A percentile compares a stretch with the other conserved stretches of the same genome.
Evolutionary conservation across 2,329 filamentous ascomycete species (phyloP).

Genomic region (Colletotrichum kahawae): DNA sequence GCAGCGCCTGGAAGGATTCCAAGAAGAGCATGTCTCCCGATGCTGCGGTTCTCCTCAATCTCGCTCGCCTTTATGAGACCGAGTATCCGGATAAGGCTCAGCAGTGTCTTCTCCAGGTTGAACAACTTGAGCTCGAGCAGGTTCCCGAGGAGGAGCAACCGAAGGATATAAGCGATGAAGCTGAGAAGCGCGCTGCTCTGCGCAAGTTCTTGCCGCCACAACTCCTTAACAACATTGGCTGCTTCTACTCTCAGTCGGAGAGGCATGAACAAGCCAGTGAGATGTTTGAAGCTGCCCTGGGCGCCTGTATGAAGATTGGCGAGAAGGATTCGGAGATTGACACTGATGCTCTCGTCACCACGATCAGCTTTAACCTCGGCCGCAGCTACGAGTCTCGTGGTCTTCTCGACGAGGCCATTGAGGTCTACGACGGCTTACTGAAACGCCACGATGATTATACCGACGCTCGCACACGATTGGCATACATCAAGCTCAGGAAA

Average conservation of each 20-base stretch:
- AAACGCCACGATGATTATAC: slow-evolving; percentile 90
- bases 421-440: slow-evolving; percentile 86
- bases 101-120: slow-evolving; percentile 89
- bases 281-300: slow-evolving; percentile 90
- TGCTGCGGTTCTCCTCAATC: slow-evolving; percentile 85
- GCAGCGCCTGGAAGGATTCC: slow-evolving; percentile 88
- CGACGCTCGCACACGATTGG: slow-evolving; percentile 85
- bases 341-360: slow-evolving; percentile 90
- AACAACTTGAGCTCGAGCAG: slow-evolving; percentile 85
- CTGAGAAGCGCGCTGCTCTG: slow-evolving; percentile 63
- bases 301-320: slow-evolving; percentile 82
- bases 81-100: slow-evolving; percentile 89
- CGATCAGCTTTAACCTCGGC: slow-evolving; percentile 95
- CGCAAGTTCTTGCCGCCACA: slow-evolving; percentile 86
- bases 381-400: slow-evolving; percentile 89
- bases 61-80: slow-evolving; percentile 87
- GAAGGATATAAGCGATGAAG: slow-evolving; percentile 59
- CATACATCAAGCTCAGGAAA: slow-evolving; percentile 85
- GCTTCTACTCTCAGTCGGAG: slow-evolving; percentile 90
- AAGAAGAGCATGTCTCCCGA: slow-evolving; percentile 85
- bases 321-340: slow-evolving; percentile 79
- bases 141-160: slow-evolving; percentile 74
- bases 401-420: slow-evolving; percentile 80
- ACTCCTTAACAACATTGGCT: slow-evolving; percentile 95
- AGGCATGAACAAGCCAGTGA: slow-evolving; percentile 81